These are phyloP conservation scores for Dalbergia cultrata DNA, from an alignment of 306 rosid genomes.

Conservation along the genomic window DNA sequence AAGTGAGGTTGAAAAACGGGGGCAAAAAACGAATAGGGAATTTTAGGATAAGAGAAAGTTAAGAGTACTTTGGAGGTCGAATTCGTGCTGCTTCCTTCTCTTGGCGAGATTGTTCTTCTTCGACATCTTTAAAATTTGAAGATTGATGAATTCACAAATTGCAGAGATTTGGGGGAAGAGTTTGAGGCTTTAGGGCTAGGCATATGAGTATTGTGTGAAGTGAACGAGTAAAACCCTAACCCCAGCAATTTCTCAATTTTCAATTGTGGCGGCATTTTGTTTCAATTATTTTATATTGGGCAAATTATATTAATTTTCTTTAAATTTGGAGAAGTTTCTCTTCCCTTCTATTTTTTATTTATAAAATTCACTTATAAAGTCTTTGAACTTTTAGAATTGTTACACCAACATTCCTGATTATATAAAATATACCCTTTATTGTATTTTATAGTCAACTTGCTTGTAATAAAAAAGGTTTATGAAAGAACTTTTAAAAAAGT, in stretches of 20 bases:
- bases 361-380: no score
- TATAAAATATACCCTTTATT: no score
- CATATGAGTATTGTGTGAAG: neutral
- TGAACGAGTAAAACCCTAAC: slow-evolving; percentile 24
- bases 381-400: no score
- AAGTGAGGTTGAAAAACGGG: neutral
- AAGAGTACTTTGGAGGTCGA: slow-evolving; percentile 78
- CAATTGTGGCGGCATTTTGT: neutral
- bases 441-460: no score
- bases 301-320: no score
- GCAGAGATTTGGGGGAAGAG: neutral
- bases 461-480: no score
- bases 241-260: neutral
- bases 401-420: no score
- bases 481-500: no score
- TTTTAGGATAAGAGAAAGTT: slow-evolving; percentile 4
- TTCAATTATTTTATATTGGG: no score
- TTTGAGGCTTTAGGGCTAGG: neutral
- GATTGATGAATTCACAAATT: neutral
- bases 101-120: slow-evolving; percentile 87
- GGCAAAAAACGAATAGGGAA: neutral
- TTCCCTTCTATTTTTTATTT: no score
- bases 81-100: slow-evolving; percentile 80
- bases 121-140: slow-evolving; percentile 60
- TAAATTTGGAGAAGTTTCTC: no score